Evolutionary conservation across 345 rosid species (phyloP).

Genomic region (Orychophragmus violaceus): DNA sequence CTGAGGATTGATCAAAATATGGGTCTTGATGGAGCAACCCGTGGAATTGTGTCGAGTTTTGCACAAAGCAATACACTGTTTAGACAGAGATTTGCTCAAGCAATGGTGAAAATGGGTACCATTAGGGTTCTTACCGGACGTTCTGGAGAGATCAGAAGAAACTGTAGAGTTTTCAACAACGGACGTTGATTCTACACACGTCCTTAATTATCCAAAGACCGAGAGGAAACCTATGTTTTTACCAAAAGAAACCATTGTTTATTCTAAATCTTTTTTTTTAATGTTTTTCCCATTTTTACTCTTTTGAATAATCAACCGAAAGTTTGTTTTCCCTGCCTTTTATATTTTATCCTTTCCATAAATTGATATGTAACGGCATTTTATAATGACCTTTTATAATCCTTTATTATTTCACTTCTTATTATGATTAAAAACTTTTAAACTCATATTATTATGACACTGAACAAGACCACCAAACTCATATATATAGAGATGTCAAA

Average conservation of each 20-base stretch:
- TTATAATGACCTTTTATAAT: neutral
- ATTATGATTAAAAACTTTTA: neutral
- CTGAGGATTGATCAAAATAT: slow-evolving; percentile 54
- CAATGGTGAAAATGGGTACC: slow-evolving; percentile 53
- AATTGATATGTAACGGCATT: neutral
- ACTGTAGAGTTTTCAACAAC: slow-evolving; percentile 48
- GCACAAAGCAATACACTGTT: slow-evolving; percentile 32
- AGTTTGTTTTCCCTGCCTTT: neutral
- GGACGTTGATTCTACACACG: slow-evolving; percentile 4
- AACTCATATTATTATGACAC: neutral
- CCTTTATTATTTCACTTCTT: neutral
- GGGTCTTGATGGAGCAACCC: slow-evolving; percentile 34
- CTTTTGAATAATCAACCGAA: neutral
- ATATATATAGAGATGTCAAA: too few species aligned
- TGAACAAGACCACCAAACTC: neutral
- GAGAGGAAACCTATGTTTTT: too few species aligned
- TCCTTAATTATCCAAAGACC: too few species aligned
- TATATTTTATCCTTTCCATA: neutral
- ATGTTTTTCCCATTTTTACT: neutral
- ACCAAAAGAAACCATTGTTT: neutral
- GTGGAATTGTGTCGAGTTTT: slow-evolving; percentile 36
- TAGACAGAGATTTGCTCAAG: slow-evolving; percentile 39
- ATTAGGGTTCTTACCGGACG: slow-evolving; percentile 48
- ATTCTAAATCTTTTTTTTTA: neutral
- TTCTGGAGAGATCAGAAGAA: slow-evolving; percentile 52